Percentiles rank a stretch among this genome's conserved stretches.
Evolutionary conservation across 169 alveolate species (phyloP).

Genomic region (Cryptosporidium andersoni): DNA sequence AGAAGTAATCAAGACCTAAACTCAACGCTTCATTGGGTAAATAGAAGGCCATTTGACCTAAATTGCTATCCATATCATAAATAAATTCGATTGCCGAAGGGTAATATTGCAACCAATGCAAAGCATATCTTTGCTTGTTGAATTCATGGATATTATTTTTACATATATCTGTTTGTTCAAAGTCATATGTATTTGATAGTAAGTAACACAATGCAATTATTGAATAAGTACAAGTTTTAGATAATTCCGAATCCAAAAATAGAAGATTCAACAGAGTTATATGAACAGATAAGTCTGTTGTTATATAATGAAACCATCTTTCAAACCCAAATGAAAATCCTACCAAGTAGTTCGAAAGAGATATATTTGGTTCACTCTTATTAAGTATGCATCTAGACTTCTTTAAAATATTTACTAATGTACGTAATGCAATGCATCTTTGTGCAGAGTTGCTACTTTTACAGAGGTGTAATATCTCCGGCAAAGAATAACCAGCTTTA

Average conservation of each 20-base stretch:
- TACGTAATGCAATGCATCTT: constrained; percentile 68
- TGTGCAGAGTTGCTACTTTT: constrained; percentile 68
- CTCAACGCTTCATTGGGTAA: constrained; percentile 1
- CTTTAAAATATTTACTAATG: constrained; percentile 62
- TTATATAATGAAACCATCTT: constrained; percentile 52
- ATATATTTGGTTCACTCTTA: constrained; percentile 1
- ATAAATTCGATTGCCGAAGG: constrained; percentile 32
- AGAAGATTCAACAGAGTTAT: constrained; percentile 21
- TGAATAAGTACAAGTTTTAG: constrained; percentile 43
- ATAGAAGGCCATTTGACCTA: background rate
- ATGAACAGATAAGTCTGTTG: constrained; percentile 48
- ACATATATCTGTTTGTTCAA: too few relatives aligned
- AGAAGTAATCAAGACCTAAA: constrained; percentile 14
- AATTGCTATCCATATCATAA: constrained; percentile 20
- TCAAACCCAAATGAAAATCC: constrained; percentile 58
- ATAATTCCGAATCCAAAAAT: constrained; percentile 36
- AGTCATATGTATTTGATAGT: background rate
- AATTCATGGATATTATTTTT: too few relatives aligned
- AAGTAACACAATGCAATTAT: constrained; percentile 37
- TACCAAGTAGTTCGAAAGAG: constrained; percentile 1
- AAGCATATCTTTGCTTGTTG: too few relatives aligned
- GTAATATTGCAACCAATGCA: background rate
- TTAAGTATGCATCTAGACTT: constrained; percentile 11
- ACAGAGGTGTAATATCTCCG: constrained; percentile 71
- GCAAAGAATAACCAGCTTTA: constrained; percentile 72